Base-by-base conservation (phyloP, 2,329 filamentous ascomycete genomes). In the Sphaerulina populicola region DNA sequence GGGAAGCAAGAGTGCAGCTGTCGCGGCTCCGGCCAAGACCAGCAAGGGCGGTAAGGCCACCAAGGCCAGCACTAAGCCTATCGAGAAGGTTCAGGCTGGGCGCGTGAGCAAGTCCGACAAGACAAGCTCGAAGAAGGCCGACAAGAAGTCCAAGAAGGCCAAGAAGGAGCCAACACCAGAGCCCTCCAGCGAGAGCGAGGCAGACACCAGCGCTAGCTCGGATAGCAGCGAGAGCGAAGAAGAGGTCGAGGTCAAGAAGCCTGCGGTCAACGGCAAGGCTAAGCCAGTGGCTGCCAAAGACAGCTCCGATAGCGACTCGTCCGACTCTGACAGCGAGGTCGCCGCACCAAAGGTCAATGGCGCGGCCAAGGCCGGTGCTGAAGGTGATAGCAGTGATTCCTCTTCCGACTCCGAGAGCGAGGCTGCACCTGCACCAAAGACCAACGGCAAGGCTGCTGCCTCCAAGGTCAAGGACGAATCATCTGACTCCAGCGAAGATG, bases 101-200 rank as follows among this genome's bases (percentile, higher is more conserved):
- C 78, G 79, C 59, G 76, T 86, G 63, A 79, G 77, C 72, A 89
- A 88, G 76, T 67, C 81, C 47, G 74, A 81, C 66, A 83, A 81
- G 77, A 73, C 76, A 54, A 65, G 71, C 41, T 72, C 77, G 52
- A 67, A 73, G 60, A 79, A 80, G 70, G 73, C 74, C 43, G 61
- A 62, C 51, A 67, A 68, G 61, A 63, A 61, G 52, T 55, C 55
- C 61, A 76, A 76, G 72, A 47, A 40, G 35, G 15, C 11, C 39
- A 77, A 77, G 62, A 70, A 71, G 67, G 71, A 66, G 60, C 71
- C 72, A 39, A 73, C 71, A 47, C 73, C 73, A 45, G 71, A 73
- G 67, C 68, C 71, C 30, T 65, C 62, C 39, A 67, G 64, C 55
- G 65, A 67, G 39, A 54, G 49, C 47, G 63, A 64, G 35, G 67